phyloP scores from a whole-genome alignment of 179 eudicot species.

The Carnegiea gigantea region DNA sequence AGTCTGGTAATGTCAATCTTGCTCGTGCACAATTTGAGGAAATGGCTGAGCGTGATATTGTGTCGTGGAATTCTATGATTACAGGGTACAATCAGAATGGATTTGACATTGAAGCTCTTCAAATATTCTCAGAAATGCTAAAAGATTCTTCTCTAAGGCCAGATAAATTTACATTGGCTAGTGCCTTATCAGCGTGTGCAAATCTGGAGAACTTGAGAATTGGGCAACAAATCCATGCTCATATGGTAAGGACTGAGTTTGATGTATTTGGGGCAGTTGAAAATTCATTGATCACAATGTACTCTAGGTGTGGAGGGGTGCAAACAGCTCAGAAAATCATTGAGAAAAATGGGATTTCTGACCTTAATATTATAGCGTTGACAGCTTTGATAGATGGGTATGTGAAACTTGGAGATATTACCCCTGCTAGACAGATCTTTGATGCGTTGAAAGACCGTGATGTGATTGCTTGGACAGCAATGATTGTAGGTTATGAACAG shows the following conservation, averaged over 20 bases:
- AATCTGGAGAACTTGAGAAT: slow-evolving; percentile 29
- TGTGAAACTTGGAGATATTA: slow-evolving; percentile 50
- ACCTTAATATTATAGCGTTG: slow-evolving; percentile 49
- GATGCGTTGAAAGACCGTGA: slow-evolving; percentile 44
- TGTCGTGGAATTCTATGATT: slow-evolving; percentile 49
- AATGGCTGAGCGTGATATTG: slow-evolving; percentile 41
- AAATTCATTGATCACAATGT: slow-evolving; percentile 59
- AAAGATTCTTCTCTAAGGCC: slow-evolving; percentile 34
- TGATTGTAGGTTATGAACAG: slow-evolving; percentile 61
- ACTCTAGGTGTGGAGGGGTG: slow-evolving; percentile 49
- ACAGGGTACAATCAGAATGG: slow-evolving; percentile 41
- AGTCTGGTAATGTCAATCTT: slow-evolving; percentile 40
- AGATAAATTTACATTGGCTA: slow-evolving; percentile 44
- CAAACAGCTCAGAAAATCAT: slow-evolving; percentile 40
- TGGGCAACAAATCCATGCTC: slow-evolving; percentile 42
- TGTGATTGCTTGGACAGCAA: slow-evolving; percentile 58
- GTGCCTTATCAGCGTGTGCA: slow-evolving; percentile 53
- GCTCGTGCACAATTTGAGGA: slow-evolving; percentile 41
- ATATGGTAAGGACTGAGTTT: slow-evolving; percentile 41
- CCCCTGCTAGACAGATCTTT: slow-evolving; percentile 51
- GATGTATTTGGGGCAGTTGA: slow-evolving; percentile 43
- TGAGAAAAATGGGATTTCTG: slow-evolving; percentile 33
- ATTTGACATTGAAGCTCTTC: slow-evolving; percentile 39
- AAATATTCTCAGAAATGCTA: slow-evolving; percentile 39
- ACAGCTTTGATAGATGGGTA: slow-evolving; percentile 57